Percentiles rank a stretch among this genome's conserved stretches.
phyloP scores from a whole-genome alignment of 192 early-diverging fungal genomes.

The Coemansia javaensis region DNA sequence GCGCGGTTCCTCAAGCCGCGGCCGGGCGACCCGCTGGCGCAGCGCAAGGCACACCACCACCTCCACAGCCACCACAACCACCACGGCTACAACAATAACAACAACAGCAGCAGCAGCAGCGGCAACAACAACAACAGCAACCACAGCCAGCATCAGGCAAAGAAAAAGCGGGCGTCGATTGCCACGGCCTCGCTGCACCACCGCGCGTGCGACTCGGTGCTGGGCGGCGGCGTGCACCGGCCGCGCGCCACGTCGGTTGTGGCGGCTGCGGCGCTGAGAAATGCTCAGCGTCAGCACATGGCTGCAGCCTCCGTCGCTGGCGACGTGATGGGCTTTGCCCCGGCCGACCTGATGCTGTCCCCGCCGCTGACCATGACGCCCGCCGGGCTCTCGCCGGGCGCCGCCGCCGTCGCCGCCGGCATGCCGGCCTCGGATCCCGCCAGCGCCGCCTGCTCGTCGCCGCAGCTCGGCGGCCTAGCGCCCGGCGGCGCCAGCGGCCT shows the following conservation, averaged over 20 bases:
- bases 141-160: no score
- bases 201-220: background rate
- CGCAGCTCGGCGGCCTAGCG: background rate
- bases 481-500: slow-evolving; percentile 6
- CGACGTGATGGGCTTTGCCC: slow-evolving; percentile 10
- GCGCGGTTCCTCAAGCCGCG: slow-evolving; percentile 37
- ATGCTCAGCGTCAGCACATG: slow-evolving; percentile 2
- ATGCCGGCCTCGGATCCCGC: slow-evolving; percentile 1
- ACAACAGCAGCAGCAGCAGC: no score
- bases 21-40: background rate
- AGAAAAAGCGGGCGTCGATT: slow-evolving; percentile 25
- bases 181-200: background rate
- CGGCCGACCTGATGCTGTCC: slow-evolving; percentile 25
- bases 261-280: slow-evolving; percentile 7
- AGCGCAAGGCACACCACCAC: slow-evolving; percentile 1
- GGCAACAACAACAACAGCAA: no score
- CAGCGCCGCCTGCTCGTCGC: no score
- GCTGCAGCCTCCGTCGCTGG: no score
- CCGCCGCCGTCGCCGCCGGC: no score
- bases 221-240: slow-evolving; percentile 1
- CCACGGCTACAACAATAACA: no score
- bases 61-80: no score
- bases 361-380: slow-evolving; percentile 1
- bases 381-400: background rate
- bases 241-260: slow-evolving; percentile 33